A percentile compares a stretch with the other conserved stretches of the same genome.
Conservation (phyloP, 1,284 basidiomycete species). For the Ceratobasidium sp. region DNA sequence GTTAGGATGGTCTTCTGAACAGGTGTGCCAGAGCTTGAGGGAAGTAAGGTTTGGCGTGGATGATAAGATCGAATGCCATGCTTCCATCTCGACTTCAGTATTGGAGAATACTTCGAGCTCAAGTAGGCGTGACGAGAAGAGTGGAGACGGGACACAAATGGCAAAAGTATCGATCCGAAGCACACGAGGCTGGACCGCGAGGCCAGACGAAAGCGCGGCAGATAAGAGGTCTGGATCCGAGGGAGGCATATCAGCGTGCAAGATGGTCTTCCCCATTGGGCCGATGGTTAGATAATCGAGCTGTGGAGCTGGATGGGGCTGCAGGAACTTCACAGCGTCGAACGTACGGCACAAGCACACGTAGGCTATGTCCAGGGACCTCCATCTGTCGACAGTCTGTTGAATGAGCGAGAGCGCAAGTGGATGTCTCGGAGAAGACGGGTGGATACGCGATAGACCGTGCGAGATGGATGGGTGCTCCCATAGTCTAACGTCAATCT, state of each 20-base stretch:
- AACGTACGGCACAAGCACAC: too few relatives aligned
- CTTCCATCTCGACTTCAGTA: too few relatives aligned
- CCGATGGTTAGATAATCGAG: slow-evolving; percentile 14
- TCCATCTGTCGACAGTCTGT: not conserved
- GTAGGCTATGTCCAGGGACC: not conserved
- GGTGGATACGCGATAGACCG: not conserved
- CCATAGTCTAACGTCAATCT: slow-evolving; percentile 11
- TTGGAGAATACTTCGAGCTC: not conserved
- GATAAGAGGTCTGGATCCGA: too few relatives aligned
- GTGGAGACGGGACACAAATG: too few relatives aligned
- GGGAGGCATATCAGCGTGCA: too few relatives aligned
- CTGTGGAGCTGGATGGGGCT: not conserved
- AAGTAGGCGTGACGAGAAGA: not conserved
- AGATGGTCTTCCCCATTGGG: not conserved
- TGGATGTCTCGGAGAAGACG: not conserved
- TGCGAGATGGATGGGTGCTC: not conserved
- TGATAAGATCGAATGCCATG: not conserved
- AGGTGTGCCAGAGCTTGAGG: not conserved
- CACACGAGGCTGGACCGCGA: not conserved
- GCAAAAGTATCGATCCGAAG: not conserved
- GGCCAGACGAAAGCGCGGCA: not conserved
- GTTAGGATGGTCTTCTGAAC: too few relatives aligned
- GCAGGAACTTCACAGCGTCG: too few relatives aligned
- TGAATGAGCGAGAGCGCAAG: not conserved
- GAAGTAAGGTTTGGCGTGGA: slow-evolving; percentile 8